Base-by-base conservation (phyloP, 257 asterid species). In the Primulina huaijiensis region DNA sequence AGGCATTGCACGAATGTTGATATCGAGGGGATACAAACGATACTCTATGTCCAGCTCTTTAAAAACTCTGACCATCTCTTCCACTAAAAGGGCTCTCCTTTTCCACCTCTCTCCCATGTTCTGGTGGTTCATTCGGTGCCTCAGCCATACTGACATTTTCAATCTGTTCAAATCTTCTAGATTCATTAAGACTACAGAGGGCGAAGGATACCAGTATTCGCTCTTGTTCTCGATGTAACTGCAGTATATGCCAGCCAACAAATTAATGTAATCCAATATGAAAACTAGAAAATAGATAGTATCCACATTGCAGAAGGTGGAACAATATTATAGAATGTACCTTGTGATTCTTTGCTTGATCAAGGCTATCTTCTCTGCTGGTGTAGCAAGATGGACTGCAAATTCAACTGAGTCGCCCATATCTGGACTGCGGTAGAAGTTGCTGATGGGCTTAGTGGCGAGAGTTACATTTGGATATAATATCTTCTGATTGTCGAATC, bases 381-480 rank as follows among this genome's bases (percentile, higher is more conserved):
- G 78, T 33, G 87, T 83, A 20, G 83, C 78, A 55, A 80, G 46
- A 31, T 78, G 81, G 60, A 83, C 78, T 2, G 37, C 21, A 65
- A 75, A 83, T 30, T 83, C 79, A n/a, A 83, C 71, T 0, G 74
- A 10, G 67, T 83, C 87, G 2, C 81, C 75, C 88, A 85, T 86
- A 67, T 86, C 91, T 33, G 89, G 91, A 70, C 91, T 86, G 3
- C 89, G 85, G 52, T 86, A 83, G 75, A 40, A 83, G 61, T 86
- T 86, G 70, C 82, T 65, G 71, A 86, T 81, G 1, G 91, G 82
- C 71, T 58, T 71, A 6, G 83, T 83, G 46, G 82, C 71, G 10
- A 86, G 77, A 35, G 75, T 81, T n/a, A 75, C 71, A 56, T 86
- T 86, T 6, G 89, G 91, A 65, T 75, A 81, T 25, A 65, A 69